These are phyloP conservation scores for Gossypium aridum DNA, from an alignment of 441 rosid genomes.

Conservation along the genomic window DNA sequence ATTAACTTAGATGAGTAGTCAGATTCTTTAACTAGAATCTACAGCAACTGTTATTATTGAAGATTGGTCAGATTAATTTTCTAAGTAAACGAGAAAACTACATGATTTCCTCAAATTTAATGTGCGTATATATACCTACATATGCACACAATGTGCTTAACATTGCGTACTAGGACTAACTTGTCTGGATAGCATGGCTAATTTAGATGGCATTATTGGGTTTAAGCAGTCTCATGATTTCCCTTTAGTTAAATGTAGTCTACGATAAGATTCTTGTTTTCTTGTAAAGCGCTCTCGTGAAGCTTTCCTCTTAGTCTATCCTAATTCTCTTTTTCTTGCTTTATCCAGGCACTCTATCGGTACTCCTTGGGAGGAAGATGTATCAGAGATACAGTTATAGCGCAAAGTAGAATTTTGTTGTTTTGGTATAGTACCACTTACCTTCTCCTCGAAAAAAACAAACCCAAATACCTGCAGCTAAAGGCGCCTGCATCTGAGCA, in stretches of 20 bases:
- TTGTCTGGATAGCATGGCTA: not conserved
- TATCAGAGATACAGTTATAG: slow-evolving; percentile 61
- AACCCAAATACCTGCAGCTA: slow-evolving; percentile 75
- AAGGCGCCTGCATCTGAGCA: slow-evolving; percentile 41
- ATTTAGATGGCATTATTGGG: not conserved
- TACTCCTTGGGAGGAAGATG: slow-evolving; percentile 68
- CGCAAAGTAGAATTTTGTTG: slow-evolving; percentile 69
- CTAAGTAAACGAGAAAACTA: not conserved
- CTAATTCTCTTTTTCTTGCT: not conserved
- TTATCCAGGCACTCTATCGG: slow-evolving; percentile 73
- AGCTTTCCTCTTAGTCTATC: not conserved
- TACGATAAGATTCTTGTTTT: not conserved
- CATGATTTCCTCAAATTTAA: not conserved
- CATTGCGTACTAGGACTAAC: not conserved
- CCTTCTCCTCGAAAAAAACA: slow-evolving; percentile 76
- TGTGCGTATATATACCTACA: not conserved
- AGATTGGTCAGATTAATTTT: not conserved
- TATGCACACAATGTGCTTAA: not conserved
- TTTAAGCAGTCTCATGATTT: not conserved
- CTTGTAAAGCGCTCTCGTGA: not conserved
- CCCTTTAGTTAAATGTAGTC: not conserved
- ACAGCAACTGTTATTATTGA: not conserved
- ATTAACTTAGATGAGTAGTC: not conserved
- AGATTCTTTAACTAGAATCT: not conserved
- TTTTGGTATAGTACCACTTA: slow-evolving; percentile 88